These are phyloP conservation scores for Lactifluus piperatus DNA, from an alignment of 768 basidiomycete genomes.

Conservation along the genomic window DNA sequence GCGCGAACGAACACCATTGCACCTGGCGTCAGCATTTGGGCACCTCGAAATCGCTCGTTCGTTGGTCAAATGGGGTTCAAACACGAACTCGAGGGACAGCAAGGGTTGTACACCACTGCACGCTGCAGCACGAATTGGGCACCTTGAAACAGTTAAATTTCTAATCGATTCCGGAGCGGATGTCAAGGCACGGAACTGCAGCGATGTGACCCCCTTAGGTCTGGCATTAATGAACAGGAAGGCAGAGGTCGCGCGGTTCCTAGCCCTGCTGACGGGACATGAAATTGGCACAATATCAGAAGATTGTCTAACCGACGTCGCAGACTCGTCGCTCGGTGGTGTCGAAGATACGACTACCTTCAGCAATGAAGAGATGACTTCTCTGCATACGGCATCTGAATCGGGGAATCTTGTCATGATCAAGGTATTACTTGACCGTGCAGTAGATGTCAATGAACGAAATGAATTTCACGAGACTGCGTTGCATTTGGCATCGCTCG, in stretches of 20 bases:
- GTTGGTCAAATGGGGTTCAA: background rate
- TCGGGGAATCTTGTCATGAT: background rate
- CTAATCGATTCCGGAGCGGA: background rate
- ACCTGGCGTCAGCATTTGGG: background rate
- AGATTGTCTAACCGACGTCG: background rate
- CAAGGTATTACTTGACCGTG: background rate
- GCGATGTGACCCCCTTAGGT: background rate
- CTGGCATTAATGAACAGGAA: background rate
- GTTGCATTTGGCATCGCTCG: background rate
- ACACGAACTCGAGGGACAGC: background rate
- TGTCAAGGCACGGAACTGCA: background rate
- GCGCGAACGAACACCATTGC: background rate
- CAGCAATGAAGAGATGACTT: background rate
- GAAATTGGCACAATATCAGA: background rate
- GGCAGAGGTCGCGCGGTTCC: background rate
- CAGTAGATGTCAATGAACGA: background rate
- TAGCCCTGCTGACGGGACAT: background rate
- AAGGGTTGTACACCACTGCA: background rate
- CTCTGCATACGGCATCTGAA: background rate
- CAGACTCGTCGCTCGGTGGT: too few species aligned
- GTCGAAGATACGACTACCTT: fast-evolving
- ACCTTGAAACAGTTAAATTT: background rate
- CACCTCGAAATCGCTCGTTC: too few species aligned
- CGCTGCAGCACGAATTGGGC: background rate
- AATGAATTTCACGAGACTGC: background rate